Percentiles rank a stretch among this genome's conserved stretches.
Evolutionary conservation across 2,329 filamentous ascomycete genomes (phyloP).

Genomic region (Rhinocladiella similis): DNA sequence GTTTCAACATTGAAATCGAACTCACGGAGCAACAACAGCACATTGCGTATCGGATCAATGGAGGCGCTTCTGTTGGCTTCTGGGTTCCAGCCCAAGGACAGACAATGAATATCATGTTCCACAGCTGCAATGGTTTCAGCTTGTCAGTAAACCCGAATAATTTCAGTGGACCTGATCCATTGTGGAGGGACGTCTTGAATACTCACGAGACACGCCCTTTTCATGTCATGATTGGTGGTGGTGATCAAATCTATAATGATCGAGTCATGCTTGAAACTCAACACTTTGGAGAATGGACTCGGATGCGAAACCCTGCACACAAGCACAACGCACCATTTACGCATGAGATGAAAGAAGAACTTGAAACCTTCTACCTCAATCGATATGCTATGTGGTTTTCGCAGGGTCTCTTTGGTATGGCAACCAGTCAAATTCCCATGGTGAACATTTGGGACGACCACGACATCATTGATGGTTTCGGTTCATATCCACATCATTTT

Average conservation of each 20-base stretch:
- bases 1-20: slow-evolving; percentile 93
- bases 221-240: slow-evolving; percentile 97
- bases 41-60: slow-evolving; percentile 93
- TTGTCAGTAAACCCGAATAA: slow-evolving; percentile 72
- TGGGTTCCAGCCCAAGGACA: slow-evolving; percentile 86
- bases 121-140: slow-evolving; percentile 97
- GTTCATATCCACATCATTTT: slow-evolving; percentile 87
- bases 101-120: slow-evolving; percentile 98
- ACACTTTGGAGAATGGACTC: slow-evolving; percentile 80
- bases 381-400: slow-evolving; percentile 95
- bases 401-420: slow-evolving; percentile 89
- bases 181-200: slow-evolving; percentile 96
- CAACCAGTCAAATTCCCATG: slow-evolving; percentile 94
- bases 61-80: slow-evolving; percentile 83
- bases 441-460: slow-evolving; percentile 98
- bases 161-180: slow-evolving; percentile 87
- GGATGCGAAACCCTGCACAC: slow-evolving; percentile 73
- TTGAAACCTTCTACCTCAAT: slow-evolving; percentile 85
- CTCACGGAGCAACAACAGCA: slow-evolving; percentile 74
- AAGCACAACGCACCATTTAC: slow-evolving; percentile 81
- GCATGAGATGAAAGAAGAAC: slow-evolving; percentile 77
- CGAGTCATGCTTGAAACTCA: slow-evolving; percentile 71
- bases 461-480: slow-evolving; percentile 87
- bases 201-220: slow-evolving; percentile 88
- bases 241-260: slow-evolving; percentile 97